Evolutionary conservation across 2,329 filamentous ascomycete species (phyloP).

Genomic region (Sphaerulina vaccinii): DNA sequence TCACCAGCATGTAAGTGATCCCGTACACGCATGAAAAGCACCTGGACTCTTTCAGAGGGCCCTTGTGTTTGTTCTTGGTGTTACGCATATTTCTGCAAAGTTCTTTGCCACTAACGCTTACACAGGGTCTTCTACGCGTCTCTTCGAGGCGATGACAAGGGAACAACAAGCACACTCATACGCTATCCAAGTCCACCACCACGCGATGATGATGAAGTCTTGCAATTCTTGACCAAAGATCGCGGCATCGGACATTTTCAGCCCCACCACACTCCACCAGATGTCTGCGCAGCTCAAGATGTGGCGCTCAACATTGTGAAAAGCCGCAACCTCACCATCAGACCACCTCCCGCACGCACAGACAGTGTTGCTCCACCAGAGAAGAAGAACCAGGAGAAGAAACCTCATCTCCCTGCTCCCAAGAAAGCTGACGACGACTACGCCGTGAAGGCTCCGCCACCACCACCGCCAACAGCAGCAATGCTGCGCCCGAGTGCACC

Average conservation of each 20-base stretch:
- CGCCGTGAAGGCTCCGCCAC: constrained; percentile 9
- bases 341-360: constrained; percentile 21
- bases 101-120: background rate
- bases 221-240: constrained; percentile 12
- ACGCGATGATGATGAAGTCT: constrained; percentile 11
- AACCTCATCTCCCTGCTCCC: background rate
- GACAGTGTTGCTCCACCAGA: constrained; percentile 17
- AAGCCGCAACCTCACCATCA: constrained; percentile 17
- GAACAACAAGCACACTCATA: constrained; percentile 21
- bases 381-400: constrained; percentile 1
- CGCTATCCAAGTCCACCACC: constrained; percentile 24
- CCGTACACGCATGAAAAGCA: background rate
- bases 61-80: background rate
- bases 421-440: background rate
- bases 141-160: constrained; percentile 15
- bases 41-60: background rate
- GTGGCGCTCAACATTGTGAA: constrained; percentile 18
- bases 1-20: background rate
- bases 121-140: background rate
- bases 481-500: constrained; percentile 1
- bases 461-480: background rate
- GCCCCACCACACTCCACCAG: constrained; percentile 25
- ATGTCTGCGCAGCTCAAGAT: constrained; percentile 25
- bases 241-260: constrained; percentile 12
- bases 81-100: no score